Conservation (phyloP, 306 rosid species). For the Ormosia semicastrata region DNA sequence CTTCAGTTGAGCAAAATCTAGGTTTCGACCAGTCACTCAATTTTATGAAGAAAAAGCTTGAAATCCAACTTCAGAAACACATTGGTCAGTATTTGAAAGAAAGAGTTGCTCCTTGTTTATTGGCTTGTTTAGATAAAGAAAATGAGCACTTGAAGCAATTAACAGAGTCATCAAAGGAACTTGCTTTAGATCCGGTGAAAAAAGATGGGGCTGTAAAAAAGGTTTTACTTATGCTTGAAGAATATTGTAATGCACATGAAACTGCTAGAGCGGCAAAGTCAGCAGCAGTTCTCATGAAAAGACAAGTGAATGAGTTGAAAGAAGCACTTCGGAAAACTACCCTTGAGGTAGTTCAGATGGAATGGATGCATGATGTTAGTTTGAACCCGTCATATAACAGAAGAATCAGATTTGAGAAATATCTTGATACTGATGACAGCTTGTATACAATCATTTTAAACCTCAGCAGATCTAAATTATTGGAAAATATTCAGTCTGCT, state of each 20-base stretch:
- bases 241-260: slow-evolving; percentile 88
- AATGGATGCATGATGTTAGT: slow-evolving; percentile 78
- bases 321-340: slow-evolving; percentile 75
- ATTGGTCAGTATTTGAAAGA: slow-evolving; percentile 67
- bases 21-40: slow-evolving; percentile 86
- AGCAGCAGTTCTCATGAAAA: slow-evolving; percentile 75
- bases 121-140: slow-evolving; percentile 75
- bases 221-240: slow-evolving; percentile 77
- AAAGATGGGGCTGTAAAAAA: slow-evolving; percentile 62
- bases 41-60: slow-evolving; percentile 81
- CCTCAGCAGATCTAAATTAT: slow-evolving; percentile 69
- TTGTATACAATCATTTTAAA: slow-evolving; percentile 56
- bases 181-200: slow-evolving; percentile 49
- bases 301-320: slow-evolving; percentile 73
- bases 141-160: slow-evolving; percentile 63
- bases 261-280: slow-evolving; percentile 91
- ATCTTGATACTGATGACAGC: slow-evolving; percentile 64
- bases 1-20: slow-evolving; percentile 81
- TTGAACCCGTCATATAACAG: slow-evolving; percentile 68
- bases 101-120: slow-evolving; percentile 67
- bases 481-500: slow-evolving; percentile 74
- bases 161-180: slow-evolving; percentile 57
- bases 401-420: slow-evolving; percentile 59
- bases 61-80: slow-evolving; percentile 77
- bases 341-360: slow-evolving; percentile 84